Base-by-base conservation (phyloP, 805 yeast species). In the Grigorovia transvaalensis region DNA sequence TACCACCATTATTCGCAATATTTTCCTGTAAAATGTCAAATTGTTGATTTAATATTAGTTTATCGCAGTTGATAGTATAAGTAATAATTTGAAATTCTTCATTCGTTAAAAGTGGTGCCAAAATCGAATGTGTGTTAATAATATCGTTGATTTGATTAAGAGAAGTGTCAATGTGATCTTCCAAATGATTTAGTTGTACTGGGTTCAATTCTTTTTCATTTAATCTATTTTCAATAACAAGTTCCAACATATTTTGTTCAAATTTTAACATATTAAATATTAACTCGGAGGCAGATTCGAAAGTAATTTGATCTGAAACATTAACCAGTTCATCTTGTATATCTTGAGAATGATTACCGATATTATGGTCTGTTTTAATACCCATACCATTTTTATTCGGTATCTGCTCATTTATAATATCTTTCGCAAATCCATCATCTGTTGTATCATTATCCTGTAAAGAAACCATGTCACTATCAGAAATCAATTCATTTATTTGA, bases 241-340 rank as follows among this genome's bases (percentile, higher is more conserved):
- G 20, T 51, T 64, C 68, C 46, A 63, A 33, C 12, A 64, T 41
- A 6, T 51, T 38, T 45, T 59, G 53, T 12, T 57, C 50, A 47
- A 56, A 62, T 30, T 59, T 61, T 41, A 54, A 59, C 20, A 58
- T 56, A 23, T 54, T 53, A 5, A 51, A 38, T 11, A 64, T 29
- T 1, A 63, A 56, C 17, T 66, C 69, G 12, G 56, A 44, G 5
- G 64, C 45, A 2, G 65, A 56, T 15, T 57, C 58, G 1, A 51
- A 29, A 1, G 67, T 63, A 17, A 65, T 52, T 44, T 60, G 62
- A 44, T 64, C 67, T 9, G 65, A 54, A 7, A 62, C 58, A 47
- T 63, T 67, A 56, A 62, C 57, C 17, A 44, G 48, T 45, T 60
- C 65, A 6, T 57, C 54, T 15, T 50, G 49, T 29, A 43, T n/a